These are phyloP conservation scores for Hippophae gyantsensis DNA, from an alignment of 306 rosid species.

Conservation along the genomic window DNA sequence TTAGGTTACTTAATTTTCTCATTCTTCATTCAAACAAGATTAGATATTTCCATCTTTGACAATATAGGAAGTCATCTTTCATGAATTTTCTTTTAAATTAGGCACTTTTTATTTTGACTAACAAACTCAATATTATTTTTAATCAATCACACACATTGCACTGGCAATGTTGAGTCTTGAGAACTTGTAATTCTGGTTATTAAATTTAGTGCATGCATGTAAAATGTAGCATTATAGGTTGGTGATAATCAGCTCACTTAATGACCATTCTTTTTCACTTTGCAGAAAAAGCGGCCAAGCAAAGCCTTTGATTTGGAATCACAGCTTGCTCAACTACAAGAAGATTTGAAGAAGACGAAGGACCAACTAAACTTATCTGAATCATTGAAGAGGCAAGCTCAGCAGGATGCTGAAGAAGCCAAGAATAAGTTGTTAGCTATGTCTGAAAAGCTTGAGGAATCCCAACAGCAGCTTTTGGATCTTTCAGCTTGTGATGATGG, in stretches of 20 bases:
- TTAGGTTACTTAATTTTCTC: too few relatives aligned
- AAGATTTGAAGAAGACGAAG: constrained; percentile 55
- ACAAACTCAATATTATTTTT: too few relatives aligned
- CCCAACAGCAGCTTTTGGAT: constrained; percentile 49
- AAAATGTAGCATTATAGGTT: background rate
- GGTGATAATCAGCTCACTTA: background rate
- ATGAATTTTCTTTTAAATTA: too few relatives aligned
- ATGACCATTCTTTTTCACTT: background rate
- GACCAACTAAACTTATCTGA: constrained; percentile 51
- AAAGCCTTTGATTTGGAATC: constrained; percentile 76
- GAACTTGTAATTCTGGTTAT: too few relatives aligned
- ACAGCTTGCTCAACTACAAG: constrained; percentile 69
- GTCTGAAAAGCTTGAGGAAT: constrained; percentile 58
- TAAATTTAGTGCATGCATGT: background rate
- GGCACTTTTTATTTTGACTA: too few relatives aligned
- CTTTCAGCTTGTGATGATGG: constrained; percentile 46
- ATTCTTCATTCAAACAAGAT: too few relatives aligned
- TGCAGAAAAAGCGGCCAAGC: constrained; percentile 74
- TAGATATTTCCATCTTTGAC: too few relatives aligned
- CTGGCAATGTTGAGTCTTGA: too few relatives aligned
- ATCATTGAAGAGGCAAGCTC: constrained; percentile 63
- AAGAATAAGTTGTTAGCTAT: constrained; percentile 41
- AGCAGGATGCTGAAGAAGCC: constrained; percentile 59
- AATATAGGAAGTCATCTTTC: too few relatives aligned
- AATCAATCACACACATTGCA: too few relatives aligned